Percentiles rank a stretch among this genome's conserved stretches.
phyloP scores from a whole-genome alignment of 139 green algal genomes.

The Ostreobium quekettii region DNA sequence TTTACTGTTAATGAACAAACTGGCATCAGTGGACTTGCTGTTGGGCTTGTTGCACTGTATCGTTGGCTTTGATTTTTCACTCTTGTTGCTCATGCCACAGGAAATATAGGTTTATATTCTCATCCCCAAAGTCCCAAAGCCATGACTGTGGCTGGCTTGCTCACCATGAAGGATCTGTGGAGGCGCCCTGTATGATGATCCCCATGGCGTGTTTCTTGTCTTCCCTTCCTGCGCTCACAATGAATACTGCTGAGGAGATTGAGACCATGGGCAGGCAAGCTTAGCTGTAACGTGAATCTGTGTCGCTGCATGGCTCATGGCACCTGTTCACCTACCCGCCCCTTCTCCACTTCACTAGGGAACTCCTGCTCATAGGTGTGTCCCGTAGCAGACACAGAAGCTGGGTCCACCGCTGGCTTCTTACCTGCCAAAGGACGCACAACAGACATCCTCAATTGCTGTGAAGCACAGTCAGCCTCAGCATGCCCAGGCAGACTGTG shows the following conservation, averaged over 20 bases:
- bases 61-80: not conserved
- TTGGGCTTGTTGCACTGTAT: not conserved
- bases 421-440: too few species aligned
- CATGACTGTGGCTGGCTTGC: not conserved
- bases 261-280: too few species aligned
- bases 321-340: slow-evolving; percentile 15
- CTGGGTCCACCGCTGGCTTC: too few species aligned
- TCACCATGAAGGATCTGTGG: slow-evolving; percentile 5
- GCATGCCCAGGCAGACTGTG: too few species aligned
- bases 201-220: slow-evolving; percentile 8
- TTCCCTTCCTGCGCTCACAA: slow-evolving; percentile 25
- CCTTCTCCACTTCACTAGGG: slow-evolving; percentile 35
- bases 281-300: too few species aligned
- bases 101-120: not conserved
- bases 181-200: not conserved
- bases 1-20: too few species aligned
- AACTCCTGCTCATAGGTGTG: slow-evolving; percentile 54
- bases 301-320: not conserved
- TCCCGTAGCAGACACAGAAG: slow-evolving; percentile 27
- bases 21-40: not conserved
- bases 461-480: too few species aligned
- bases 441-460: too few species aligned
- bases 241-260: not conserved
- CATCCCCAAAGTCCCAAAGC: not conserved
- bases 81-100: not conserved